Evolutionary conservation across 2,329 filamentous ascomycete genomes (phyloP).

Genomic region (Pseudogymnoascus sp.): DNA sequence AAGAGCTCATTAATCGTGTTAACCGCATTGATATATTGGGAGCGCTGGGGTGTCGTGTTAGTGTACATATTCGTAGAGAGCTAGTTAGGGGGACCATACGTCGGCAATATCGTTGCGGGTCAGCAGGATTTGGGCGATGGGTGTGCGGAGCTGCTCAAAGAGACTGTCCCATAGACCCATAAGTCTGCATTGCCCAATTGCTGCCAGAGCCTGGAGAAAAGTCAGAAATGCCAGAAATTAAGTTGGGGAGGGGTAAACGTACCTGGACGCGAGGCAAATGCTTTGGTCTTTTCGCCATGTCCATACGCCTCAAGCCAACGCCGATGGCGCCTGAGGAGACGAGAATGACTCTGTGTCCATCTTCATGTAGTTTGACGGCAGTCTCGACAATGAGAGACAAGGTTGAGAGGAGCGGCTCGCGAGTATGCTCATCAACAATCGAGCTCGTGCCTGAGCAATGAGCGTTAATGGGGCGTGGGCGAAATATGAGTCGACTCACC

Average conservation of each 20-base stretch:
- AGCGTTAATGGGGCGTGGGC: not conserved
- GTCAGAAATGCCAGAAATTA: conserved; percentile 9
- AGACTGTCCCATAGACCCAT: conserved; percentile 94
- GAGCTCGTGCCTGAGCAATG: conserved; percentile 77
- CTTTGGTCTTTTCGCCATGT: conserved; percentile 79
- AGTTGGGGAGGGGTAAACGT: conserved; percentile 18
- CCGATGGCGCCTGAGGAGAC: conserved; percentile 97
- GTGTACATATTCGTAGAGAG: not conserved
- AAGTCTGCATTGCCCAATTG: conserved; percentile 89
- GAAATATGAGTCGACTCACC: conserved; percentile 36
- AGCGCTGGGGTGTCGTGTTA: conserved; percentile 48
- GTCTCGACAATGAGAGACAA: conserved; percentile 92
- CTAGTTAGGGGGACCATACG: conserved; percentile 40
- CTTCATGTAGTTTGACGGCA: conserved; percentile 74
- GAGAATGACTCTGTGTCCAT: conserved; percentile 90
- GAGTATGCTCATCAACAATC: conserved; percentile 94
- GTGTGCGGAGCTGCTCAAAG: conserved; percentile 80
- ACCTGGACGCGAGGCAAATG: conserved; percentile 82
- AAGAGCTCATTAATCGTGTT: conserved; percentile 88
- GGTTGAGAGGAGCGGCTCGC: conserved; percentile 86
- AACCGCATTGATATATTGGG: conserved; percentile 92
- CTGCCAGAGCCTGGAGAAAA: conserved; percentile 66
- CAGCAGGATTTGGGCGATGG: conserved; percentile 87
- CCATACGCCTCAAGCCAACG: conserved; percentile 84
- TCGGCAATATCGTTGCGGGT: conserved; percentile 96